Evolutionary conservation across 177 flowering plant genomes (phyloP), one percentile per base, ranked within the genome.

Genomic region (Vitis hybrid): DNA sequence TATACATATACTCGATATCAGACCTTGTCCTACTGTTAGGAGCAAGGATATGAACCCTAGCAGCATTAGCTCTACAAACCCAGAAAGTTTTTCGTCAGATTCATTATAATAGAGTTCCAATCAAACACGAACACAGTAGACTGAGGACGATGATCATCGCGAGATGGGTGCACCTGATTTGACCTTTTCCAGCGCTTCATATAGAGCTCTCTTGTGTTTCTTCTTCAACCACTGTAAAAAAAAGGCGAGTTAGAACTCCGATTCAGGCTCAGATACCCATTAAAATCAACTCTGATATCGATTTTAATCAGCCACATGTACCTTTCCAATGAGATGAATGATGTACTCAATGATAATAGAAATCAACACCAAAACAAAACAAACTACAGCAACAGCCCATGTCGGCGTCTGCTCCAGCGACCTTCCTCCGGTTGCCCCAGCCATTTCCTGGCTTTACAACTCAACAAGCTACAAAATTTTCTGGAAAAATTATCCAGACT

Each of bases 21-120:
- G 71, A 5, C 67, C 74, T 82, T 86, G 88, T 13, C 73, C 75
- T 13, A 89, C 84, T 54, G 95, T 90, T 15, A 92, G 88, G 6
- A 92, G 84, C 80, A 91, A 76, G 1, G 96, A 92, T 77, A 92
- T 84, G 57, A 92, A 92, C 14, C 94, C 97, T 77, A 91, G 50
- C 62, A 91, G 72, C 96, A 91, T 89, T 65, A 91, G 86, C 91
- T 92, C 94, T 90, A 69, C 70, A 70, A 7, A 45, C 21, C 15
- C 55, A 61, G 34, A 59, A 50, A 10, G 13, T 23, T 56, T 21
- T 21, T 56, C n/a, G 17, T 10, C 10, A n/a, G 50, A 34, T 4
- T 34, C 5, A 34, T 34, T 34, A 4, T 34, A 34, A 34, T 34
- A 5, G 5, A 34, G 40, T 34, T 34, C 40, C 40, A 34, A 34